Evolutionary conservation across 2,329 filamentous ascomycete genomes (phyloP).

Genomic region (Phaeomoniella chlamydospora): DNA sequence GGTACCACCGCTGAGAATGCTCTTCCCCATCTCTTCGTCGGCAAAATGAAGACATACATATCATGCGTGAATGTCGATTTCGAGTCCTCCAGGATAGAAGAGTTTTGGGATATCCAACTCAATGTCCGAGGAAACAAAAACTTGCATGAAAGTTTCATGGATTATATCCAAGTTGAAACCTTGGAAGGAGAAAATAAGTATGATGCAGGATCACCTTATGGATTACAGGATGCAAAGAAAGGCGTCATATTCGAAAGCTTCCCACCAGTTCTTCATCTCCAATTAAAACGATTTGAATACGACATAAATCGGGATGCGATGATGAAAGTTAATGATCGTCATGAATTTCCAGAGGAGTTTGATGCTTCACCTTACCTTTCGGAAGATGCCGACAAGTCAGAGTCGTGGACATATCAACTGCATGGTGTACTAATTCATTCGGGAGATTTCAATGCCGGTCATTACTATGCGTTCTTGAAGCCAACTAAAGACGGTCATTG

Average conservation of each 20-base stretch:
- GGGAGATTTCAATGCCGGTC: constrained; percentile 89
- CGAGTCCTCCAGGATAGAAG: constrained; percentile 87
- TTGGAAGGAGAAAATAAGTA: constrained; percentile 98
- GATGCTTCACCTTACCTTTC: constrained; percentile 71
- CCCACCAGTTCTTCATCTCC: constrained; percentile 83
- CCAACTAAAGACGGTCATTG: constrained; percentile 86
- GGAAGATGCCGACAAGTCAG: constrained; percentile 62
- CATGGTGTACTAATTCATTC: constrained; percentile 95
- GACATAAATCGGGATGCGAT: constrained; percentile 91
- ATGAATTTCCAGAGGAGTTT: constrained; percentile 34
- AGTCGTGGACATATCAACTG: constrained; percentile 81
- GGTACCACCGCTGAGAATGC: constrained; percentile 83
- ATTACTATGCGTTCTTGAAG: constrained; percentile 96
- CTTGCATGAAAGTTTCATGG: constrained; percentile 83
- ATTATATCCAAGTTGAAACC: constrained; percentile 93
- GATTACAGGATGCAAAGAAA: constrained; percentile 92
- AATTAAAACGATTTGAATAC: constrained; percentile 96
- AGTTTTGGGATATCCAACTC: constrained; percentile 98
- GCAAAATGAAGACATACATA: constrained; percentile 97
- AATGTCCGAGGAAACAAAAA: constrained; percentile 92
- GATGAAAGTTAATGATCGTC: constrained; percentile 69
- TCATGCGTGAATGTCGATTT: constrained; percentile 98
- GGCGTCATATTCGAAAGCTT: constrained; percentile 95
- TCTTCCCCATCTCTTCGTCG: constrained; percentile 80
- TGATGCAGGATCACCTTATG: constrained; percentile 76